A percentile compares a stretch with the other conserved stretches of the same genome.
phyloP scores from a whole-genome alignment of 1,284 basidiomycete genomes.

The Trichosporon ovoides region DNA sequence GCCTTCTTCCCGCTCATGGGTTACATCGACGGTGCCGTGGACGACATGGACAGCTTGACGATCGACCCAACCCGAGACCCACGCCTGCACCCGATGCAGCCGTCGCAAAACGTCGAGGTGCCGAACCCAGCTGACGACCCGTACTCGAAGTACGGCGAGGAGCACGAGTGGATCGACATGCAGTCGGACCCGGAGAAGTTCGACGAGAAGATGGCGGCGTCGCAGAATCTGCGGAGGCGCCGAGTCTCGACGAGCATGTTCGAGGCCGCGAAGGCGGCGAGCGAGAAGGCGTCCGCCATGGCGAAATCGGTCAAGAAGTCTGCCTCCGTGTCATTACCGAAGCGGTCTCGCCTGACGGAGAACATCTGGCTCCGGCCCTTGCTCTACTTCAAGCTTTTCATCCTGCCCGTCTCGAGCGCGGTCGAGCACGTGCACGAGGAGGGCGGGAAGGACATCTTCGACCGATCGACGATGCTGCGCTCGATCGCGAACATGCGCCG shows the following conservation, averaged over 20 bases:
- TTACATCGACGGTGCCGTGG: conserved; percentile 76
- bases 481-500: conserved; percentile 76
- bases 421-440: conserved; percentile 20
- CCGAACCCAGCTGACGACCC: conserved; percentile 17
- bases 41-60: conserved; percentile 69
- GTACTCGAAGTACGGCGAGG: conserved; percentile 6
- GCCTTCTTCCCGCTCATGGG: conserved; percentile 84
- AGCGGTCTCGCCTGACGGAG: conserved; percentile 9
- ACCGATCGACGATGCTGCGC: conserved; percentile 53
- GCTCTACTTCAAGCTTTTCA: conserved; percentile 37
- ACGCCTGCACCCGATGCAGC: background rate
- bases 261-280: background rate
- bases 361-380: conserved; percentile 28
- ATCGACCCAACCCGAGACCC: conserved; percentile 44
- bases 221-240: background rate
- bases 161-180: conserved; percentile 22
- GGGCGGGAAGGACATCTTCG: conserved; percentile 31
- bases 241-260: background rate
- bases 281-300: background rate
- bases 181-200: conserved; percentile 7
- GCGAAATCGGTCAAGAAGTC: background rate
- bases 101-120: background rate
- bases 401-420: conserved; percentile 29
- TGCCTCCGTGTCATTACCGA: background rate
- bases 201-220: background rate